Evolutionary conservation across 257 asterid species (phyloP), one percentile per base, ranked within the genome.

Genomic region (Forsythia suspensa): DNA sequence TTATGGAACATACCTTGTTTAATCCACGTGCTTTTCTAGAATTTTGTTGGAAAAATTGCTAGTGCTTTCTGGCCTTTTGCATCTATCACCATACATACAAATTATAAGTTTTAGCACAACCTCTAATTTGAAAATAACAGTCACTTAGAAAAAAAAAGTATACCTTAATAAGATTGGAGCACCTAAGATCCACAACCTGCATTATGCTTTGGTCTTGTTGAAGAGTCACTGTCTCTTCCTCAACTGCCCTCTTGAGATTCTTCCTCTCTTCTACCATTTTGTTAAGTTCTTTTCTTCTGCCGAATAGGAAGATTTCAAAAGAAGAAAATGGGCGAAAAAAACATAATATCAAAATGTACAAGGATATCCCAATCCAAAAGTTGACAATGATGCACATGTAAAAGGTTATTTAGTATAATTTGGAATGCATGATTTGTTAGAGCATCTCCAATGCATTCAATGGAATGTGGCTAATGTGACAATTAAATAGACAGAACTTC

Each of bases 21-120:
- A 37, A 91, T 93, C 98, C 97, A 95, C 97, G 90, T 89, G 89
- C 94, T 90, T 82, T 89, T 93, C 76, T 91, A 94, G 82, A 95
- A 95, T 81, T 91, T 95, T 18, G 98, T 97, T 40, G 98, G 99
- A 82, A 95, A 93, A 44, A 91, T 83, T 76, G 97, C 95, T 61
- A 92, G 72, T 55, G 89, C 77, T 75, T 86, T 90, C 77, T 89
- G 81, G 24, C 96, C 94, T 77, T 87, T 88, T 1, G 91, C 80
- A 67, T 95, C 97, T 92, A 90, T 89, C 43, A 95, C 94, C 97
- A 76, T 39, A 76, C 29, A 73, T 20, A 52, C 11, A 29, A 4
- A 55, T 61, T 43, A 41, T 70, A 61, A 59, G 70, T 65, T 21
- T 13, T 40, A 18, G 38, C 12, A 84, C 37, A 80, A 24, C 69